A percentile compares a stretch with the other conserved stretches of the same genome.
These are phyloP conservation scores for Claviceps fusiformis DNA, from an alignment of 2,329 filamentous ascomycete genomes.

Conservation along the genomic window DNA sequence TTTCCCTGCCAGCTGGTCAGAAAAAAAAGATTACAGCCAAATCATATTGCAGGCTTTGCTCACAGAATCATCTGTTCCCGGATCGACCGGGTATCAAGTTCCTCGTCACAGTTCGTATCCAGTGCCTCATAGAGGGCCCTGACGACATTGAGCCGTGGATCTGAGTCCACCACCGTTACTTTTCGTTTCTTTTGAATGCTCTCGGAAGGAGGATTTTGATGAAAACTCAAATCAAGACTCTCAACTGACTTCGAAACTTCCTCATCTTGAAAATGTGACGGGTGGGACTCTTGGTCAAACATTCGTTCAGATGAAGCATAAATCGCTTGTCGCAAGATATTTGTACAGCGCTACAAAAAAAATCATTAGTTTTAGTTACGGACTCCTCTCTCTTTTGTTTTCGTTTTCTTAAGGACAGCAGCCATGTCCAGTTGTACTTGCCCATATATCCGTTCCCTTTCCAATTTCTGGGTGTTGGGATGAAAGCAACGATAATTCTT, in stretches of 20 bases:
- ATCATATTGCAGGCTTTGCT: conserved; percentile 13
- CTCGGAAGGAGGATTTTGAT: conserved; percentile 3
- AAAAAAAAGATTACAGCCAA: not conserved
- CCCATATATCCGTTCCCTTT: conserved; percentile 28
- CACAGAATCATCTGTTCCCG: conserved; percentile 32
- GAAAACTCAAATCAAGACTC: conserved; percentile 16
- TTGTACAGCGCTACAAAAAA: conserved; percentile 15
- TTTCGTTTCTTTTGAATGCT: conserved; percentile 18
- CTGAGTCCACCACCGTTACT: conserved; percentile 8
- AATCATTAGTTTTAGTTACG: not conserved
- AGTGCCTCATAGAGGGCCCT: conserved; percentile 17
- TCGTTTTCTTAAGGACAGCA: not conserved
- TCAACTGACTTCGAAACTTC: conserved; percentile 17
- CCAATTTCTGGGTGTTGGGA: conserved; percentile 17
- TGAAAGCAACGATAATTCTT: conserved; percentile 25
- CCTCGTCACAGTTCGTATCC: conserved; percentile 10
- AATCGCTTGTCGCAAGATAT: conserved; percentile 16
- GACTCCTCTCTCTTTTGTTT: not conserved
- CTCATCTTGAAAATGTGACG: conserved; percentile 16
- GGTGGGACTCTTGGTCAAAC: conserved; percentile 13
- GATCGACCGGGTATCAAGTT: conserved; percentile 10
- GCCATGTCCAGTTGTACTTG: conserved; percentile 11
- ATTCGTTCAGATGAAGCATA: conserved; percentile 8
- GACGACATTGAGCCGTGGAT: conserved; percentile 11
- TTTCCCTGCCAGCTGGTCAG: conserved; percentile 17